A percentile compares a stretch with the other conserved stretches of the same genome.
Evolutionary conservation across 441 rosid genomes (phyloP).

Genomic region (Mallotus repandus): DNA sequence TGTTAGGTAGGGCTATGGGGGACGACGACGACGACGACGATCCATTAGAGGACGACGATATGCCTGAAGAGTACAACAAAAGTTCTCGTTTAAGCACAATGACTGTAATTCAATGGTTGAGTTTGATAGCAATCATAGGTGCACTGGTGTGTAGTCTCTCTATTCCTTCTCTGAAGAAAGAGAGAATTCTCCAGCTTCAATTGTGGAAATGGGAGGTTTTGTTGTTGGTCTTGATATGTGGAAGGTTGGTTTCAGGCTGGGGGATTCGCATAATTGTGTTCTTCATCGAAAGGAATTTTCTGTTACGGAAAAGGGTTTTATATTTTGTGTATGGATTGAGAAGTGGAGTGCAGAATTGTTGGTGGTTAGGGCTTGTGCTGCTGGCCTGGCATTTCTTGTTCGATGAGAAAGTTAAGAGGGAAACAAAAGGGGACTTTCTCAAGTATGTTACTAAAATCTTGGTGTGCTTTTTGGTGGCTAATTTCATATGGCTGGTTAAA

Average conservation of each 20-base stretch:
- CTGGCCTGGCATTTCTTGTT: conserved; percentile 58
- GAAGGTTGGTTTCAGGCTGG: conserved; percentile 86
- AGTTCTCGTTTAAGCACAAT: conserved; percentile 24
- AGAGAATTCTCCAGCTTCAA: conserved; percentile 43
- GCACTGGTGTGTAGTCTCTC: conserved; percentile 40
- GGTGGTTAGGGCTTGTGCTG: conserved; percentile 66
- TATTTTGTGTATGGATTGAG: conserved; percentile 80
- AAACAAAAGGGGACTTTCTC: conserved; percentile 31
- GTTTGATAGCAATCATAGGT: conserved; percentile 45
- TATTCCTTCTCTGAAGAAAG: conserved; percentile 27
- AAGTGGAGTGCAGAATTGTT: conserved; percentile 71
- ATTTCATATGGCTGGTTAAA: conserved; percentile 59
- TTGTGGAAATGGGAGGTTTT: conserved; percentile 87
- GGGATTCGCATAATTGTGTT: conserved; percentile 62
- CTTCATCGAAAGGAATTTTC: conserved; percentile 64
- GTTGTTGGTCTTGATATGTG: conserved; percentile 67
- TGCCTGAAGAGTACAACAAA: conserved; percentile 54
- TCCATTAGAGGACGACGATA: conserved; percentile 52
- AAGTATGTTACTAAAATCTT: conserved; percentile 47
- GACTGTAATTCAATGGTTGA: conserved; percentile 63
- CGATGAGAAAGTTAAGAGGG: conserved; percentile 41
- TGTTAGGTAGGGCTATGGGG: conserved; percentile 21
- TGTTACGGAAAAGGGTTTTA: conserved; percentile 55
- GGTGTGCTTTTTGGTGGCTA: conserved; percentile 54
- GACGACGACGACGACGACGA: conserved; percentile 63